These are phyloP conservation scores for Colletotrichum gigasporum DNA, from an alignment of 2,329 filamentous ascomycete genomes.

Conservation along the genomic window DNA sequence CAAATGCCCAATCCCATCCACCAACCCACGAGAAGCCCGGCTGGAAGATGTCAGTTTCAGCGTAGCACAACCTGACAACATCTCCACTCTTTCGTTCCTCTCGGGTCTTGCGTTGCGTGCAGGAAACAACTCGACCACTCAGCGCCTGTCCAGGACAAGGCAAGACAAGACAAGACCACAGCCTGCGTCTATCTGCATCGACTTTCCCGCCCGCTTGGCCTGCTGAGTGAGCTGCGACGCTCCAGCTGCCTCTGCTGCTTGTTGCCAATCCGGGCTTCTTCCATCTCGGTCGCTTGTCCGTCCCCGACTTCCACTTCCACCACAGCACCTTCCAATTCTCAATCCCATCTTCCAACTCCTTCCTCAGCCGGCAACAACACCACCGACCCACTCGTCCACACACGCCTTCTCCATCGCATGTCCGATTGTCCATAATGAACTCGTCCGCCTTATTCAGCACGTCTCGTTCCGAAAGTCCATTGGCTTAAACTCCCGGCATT, in stretches of 20 bases:
- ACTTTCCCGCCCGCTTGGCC: conserved; percentile 9
- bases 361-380: background rate
- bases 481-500: conserved; percentile 30
- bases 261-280: background rate
- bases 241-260: conserved; percentile 12
- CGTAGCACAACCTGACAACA: conserved; percentile 31
- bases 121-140: conserved; percentile 7
- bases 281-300: conserved; percentile 9
- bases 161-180: too few species aligned
- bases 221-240: conserved; percentile 18
- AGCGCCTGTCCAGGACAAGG: background rate
- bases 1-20: conserved; percentile 14
- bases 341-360: background rate
- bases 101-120: background rate
- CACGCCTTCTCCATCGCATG: conserved; percentile 27
- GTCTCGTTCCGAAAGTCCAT: conserved; percentile 28
- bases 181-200: background rate
- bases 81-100: conserved; percentile 19
- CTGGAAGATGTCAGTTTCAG: conserved; percentile 30
- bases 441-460: conserved; percentile 20
- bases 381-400: conserved; percentile 2
- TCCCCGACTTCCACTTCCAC: conserved; percentile 3
- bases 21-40: conserved; percentile 21
- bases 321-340: conserved; percentile 1
- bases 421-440: conserved; percentile 30